Base-by-base conservation (phyloP, 1,284 basidiomycete species). In the Moniliella sp. region DNA sequence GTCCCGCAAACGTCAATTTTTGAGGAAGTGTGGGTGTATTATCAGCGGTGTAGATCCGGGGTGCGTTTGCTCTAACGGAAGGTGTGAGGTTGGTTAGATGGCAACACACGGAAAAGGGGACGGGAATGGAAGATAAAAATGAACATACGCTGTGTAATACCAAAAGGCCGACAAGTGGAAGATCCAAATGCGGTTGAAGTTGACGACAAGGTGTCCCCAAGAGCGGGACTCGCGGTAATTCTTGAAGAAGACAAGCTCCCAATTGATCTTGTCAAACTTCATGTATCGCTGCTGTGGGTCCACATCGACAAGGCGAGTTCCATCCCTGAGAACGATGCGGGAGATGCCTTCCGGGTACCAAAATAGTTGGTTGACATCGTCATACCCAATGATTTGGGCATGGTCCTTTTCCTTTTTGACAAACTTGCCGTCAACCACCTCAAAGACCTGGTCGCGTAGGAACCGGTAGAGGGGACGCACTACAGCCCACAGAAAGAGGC, bases 341-440 rank as follows among this genome's bases (percentile, higher is more conserved):
- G 83, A 78, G 50, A 99, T 88, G 25, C 91, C 91, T 53, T 99
- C 91, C 3, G 91, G 91, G 62, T 97, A 99, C 88, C 88, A 99
- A 65, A 99, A 99, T 27, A 99, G 67, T 62, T 97, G 88, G 62
- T 99, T 97, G 51, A 97, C 78, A 62, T 97, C 88, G 62, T 99
- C 88, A 59, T 99, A 99, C 8, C 88, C 91, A 57, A 99, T 93
- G 54, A 93, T 83, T 46, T 76, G 70, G 42, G 84, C 76, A 61
- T 94, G 91, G 53, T 99, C 88, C 57, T 70, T 70, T 67, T 97
- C 88, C 57, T 79, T 71, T 45, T 61, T 58, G 31, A 97, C 76
- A 61, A 91, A 94, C 63, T 84, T 84, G 32, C 84, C 86, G 56
- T 94, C 88, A 18, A 83, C 69, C 21, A 93, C 77, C n/a, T 99